Conservation (phyloP, 495 filamentous ascomycete species). For the Penicillium chermesinum region DNA sequence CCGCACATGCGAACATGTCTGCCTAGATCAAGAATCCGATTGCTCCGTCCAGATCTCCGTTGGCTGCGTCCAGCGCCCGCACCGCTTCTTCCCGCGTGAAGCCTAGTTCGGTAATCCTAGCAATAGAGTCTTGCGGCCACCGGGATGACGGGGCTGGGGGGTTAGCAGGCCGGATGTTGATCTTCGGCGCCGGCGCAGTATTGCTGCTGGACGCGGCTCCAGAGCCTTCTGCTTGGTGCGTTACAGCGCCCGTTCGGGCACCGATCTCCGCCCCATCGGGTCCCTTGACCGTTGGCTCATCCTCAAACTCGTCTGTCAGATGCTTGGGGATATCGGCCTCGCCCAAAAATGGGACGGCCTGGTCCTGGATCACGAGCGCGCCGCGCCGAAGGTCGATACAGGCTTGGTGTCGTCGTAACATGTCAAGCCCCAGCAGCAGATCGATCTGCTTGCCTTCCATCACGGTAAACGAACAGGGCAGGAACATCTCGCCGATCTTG, state of each 20-base stretch:
- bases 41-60: constrained; percentile 81
- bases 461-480: constrained; percentile 96
- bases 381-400: constrained; percentile 79
- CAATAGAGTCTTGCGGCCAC: constrained; percentile 39
- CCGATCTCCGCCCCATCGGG: constrained; percentile 82
- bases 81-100: constrained; percentile 73
- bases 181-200: constrained; percentile 14
- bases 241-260: constrained; percentile 75
- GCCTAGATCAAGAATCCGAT: constrained; percentile 72
- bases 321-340: constrained; percentile 89
- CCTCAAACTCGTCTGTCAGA: constrained; percentile 58
- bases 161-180: constrained; percentile 30
- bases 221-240: constrained; percentile 45
- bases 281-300: constrained; percentile 82
- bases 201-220: neutral
- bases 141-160: constrained; percentile 37
- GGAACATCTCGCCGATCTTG: constrained; percentile 80
- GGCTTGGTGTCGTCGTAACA: constrained; percentile 91
- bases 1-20: neutral
- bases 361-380: constrained; percentile 78
- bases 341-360: constrained; percentile 82
- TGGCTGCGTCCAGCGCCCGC: constrained; percentile 72
- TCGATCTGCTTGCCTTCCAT: constrained; percentile 99
- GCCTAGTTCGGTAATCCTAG: constrained; percentile 72
- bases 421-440: constrained; percentile 87